Evolutionary conservation across 306 rosid species (phyloP), one percentile per base, ranked within the genome.

Genomic region (Urtica urens): DNA sequence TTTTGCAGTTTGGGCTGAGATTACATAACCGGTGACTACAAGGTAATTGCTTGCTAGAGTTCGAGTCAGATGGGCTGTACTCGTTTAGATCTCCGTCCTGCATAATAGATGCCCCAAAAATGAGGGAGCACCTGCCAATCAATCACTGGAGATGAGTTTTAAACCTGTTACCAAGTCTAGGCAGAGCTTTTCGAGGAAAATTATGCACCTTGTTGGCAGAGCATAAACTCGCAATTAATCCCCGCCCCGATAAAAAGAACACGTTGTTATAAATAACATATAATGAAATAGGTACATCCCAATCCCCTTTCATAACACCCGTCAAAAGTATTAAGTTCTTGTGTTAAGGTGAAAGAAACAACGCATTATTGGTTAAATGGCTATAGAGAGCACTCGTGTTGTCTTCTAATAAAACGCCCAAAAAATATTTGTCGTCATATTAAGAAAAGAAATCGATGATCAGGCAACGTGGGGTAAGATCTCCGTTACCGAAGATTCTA

Each of bases 101-200:
- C 97, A 90, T 79, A 76, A 81, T 81, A 81, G 72, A 88, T 76
- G 83, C 96, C 94, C 96, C 94, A 72, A 62, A 67, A 51, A 75
- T 52, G 76, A 79, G 76, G 95, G 95, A 84, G 93, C 94, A 74
- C 95, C 95, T 90, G 97, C 95, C 84, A 90, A 90, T 90, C 95
- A 90, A 79, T 84, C 78, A 74, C 64, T 53, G 55, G 87, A 79
- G 78, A 76, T 84, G 84, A 84, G 90, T 75, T 87, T 80, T 70
- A 81, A 88, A 88, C 75, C 70, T 59, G 80, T 74, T 64, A 64
- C 55, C 73, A 42, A 72, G 58, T 58, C 70, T 67, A 57, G 68
- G 49, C 46, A 65, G 53, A 61, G 72, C 65, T 73, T 34, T 66
- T n/a, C 64, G 54, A 35, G 31, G 58, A 55, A 55, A 67, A 58